Percentiles rank a stretch among this genome's conserved stretches.
These are phyloP conservation scores for Suhomyces emberorum DNA, from an alignment of 805 yeast genomes.

Conservation along the genomic window DNA sequence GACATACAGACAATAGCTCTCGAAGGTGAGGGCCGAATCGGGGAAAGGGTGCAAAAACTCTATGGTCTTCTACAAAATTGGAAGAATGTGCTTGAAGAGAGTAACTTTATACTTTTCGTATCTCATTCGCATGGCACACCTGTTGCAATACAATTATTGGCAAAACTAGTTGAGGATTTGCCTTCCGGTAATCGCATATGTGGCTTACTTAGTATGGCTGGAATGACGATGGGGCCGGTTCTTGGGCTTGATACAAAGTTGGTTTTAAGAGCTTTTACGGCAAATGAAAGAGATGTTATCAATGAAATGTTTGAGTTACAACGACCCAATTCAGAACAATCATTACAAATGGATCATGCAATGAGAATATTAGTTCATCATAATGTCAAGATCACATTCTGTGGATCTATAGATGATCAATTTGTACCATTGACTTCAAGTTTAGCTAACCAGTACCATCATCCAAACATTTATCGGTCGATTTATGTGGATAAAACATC, in stretches of 20 bases:
- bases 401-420: constrained; percentile 34
- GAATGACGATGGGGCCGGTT: constrained; percentile 31
- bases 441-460: constrained; percentile 25
- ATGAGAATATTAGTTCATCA: constrained; percentile 17
- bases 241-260: constrained; percentile 31
- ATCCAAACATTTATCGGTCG: constrained; percentile 36
- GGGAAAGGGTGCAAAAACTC: constrained; percentile 25
- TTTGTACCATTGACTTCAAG: constrained; percentile 35
- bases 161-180: constrained; percentile 2
- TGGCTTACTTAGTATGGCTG: constrained; percentile 37
- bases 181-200: constrained; percentile 16
- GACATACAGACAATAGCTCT: constrained; percentile 36
- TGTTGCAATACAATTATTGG: constrained; percentile 28
- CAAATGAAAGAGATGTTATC: constrained; percentile 34
- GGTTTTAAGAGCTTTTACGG: constrained; percentile 36
- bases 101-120: constrained; percentile 33
- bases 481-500: constrained; percentile 17
- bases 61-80: constrained; percentile 31
- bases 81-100: constrained; percentile 21
- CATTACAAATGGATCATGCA: constrained; percentile 17
- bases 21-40: constrained; percentile 38
- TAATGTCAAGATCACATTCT: constrained; percentile 35
- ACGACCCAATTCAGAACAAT: constrained; percentile 16
- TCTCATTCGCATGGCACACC: constrained; percentile 36
- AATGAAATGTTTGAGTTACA: constrained; percentile 35